phyloP scores from a whole-genome alignment of 768 basidiomycete genomes.

The Leccinum truebloodii region DNA sequence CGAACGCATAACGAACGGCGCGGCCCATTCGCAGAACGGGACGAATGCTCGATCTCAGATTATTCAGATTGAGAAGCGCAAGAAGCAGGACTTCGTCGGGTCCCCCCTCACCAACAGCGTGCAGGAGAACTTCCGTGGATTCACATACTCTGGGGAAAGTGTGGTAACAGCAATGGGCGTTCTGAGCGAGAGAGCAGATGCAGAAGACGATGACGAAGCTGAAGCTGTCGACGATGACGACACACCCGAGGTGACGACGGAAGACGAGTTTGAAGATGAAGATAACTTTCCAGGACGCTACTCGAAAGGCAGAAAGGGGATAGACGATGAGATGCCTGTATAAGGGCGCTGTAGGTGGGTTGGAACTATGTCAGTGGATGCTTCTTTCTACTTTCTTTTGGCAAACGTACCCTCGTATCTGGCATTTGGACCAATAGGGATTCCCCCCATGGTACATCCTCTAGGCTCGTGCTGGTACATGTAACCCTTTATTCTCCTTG shows the following conservation, averaged over 20 bases:
- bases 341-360: conserved; percentile 23
- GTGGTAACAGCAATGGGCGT: conserved; percentile 48
- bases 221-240: conserved; percentile 54
- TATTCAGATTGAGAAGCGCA: conserved; percentile 56
- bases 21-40: conserved; percentile 16
- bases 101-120: conserved; percentile 87
- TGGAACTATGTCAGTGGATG: conserved; percentile 13
- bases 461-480: conserved; percentile 4
- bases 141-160: conserved; percentile 82
- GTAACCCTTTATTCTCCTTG: conserved; percentile 5
- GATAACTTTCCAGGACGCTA: conserved; percentile 68
- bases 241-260: conserved; percentile 51
- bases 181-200: conserved; percentile 31
- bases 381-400: conserved; percentile 8
- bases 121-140: conserved; percentile 96
- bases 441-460: conserved; percentile 8
- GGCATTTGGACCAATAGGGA: conserved; percentile 26
- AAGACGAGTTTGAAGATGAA: conserved; percentile 77
- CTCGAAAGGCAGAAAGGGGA: conserved; percentile 54
- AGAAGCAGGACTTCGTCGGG: conserved; percentile 45
- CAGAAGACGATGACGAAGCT: conserved; percentile 40
- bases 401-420: conserved; percentile 6
- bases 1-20: conserved; percentile 37
- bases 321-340: conserved; percentile 35
- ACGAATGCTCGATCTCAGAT: conserved; percentile 28